Evolutionary conservation across 306 rosid genomes (phyloP), one percentile per base, ranked within the genome.

Genomic region (Casuarina cunninghamiana): DNA sequence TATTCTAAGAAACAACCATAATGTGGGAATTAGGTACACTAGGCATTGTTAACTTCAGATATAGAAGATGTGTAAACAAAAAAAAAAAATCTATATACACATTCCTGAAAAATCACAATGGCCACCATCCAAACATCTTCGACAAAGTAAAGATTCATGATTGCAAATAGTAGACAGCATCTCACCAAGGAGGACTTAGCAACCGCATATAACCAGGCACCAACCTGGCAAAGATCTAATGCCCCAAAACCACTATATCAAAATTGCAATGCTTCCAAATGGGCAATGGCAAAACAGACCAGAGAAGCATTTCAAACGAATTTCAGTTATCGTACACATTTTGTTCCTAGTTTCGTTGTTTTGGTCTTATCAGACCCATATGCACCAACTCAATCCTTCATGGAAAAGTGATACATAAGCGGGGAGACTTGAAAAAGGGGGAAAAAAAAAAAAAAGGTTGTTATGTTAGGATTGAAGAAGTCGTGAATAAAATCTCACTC

Each of bases 261-360:
- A 85, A 85, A 87, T 81, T 89, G 75, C 85, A 81, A 79, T 26
- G 46, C 68, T 84, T 79, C 79, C 76, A 60, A 82, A 5, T 75
- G 57, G 48, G 42, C n/a, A 76, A 82, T 61, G 41, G 75, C 75
- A 42, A 72, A 74, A 67, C 54, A 10, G 5, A 53, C 5, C 54
- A n/a, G 46, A 12, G 8, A 53, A 48, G 69, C 71, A 66, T 38
- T 63, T 11, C 19, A 15, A 38, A 41, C 19, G 39, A 63, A 63
- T 16, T 63, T 63, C 42, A 63, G 42, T 5, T 0, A 48, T 13
- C 11, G 13, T 48, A 10, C 10, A 15, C 15, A 38, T 39, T 37
- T 37, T 37, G 1, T 69, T n/a, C 9, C 5, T 2, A 76, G 48
- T 10, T 75, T 72, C 57, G 71, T 21, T 10, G 5, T 37, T 62